These are phyloP conservation scores for Ramularia endophylla DNA, from an alignment of 2,329 filamentous ascomycete genomes.

Conservation along the genomic window DNA sequence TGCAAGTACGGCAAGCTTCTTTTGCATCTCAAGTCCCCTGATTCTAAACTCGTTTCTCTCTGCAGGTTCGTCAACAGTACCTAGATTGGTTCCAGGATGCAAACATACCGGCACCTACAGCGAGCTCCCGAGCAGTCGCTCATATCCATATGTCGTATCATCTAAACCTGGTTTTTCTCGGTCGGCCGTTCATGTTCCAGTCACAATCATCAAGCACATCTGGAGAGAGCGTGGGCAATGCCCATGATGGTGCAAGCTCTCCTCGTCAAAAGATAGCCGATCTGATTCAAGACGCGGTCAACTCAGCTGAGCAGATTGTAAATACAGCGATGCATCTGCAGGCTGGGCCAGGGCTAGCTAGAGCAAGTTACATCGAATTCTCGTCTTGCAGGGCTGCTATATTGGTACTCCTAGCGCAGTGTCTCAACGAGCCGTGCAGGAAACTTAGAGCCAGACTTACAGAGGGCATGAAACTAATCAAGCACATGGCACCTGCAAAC, in stretches of 20 bases:
- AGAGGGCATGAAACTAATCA: constrained; percentile 28
- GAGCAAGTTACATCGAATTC: constrained; percentile 33
- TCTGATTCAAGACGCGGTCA: constrained; percentile 25
- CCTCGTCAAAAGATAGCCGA: background rate
- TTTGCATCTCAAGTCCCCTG: too few species aligned
- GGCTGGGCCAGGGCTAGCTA: constrained; percentile 25
- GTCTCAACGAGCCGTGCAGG: constrained; percentile 20
- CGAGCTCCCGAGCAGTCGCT: constrained; percentile 7
- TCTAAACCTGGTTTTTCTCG: constrained; percentile 13
- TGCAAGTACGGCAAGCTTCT: constrained; percentile 7
- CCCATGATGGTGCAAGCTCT: too few species aligned
- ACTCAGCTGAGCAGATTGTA: constrained; percentile 26
- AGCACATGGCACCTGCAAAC: constrained; percentile 28
- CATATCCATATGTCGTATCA: constrained; percentile 12
- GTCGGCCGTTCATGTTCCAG: constrained; percentile 14
- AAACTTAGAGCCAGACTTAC: constrained; percentile 19
- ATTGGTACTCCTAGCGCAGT: constrained; percentile 32
- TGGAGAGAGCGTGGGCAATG: too few species aligned
- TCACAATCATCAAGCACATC: too few species aligned
- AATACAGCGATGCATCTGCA: constrained; percentile 23
- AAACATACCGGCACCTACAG: constrained; percentile 3
- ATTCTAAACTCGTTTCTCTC: too few species aligned
- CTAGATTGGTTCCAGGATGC: constrained; percentile 10
- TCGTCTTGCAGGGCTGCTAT: constrained; percentile 33
- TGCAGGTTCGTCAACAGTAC: constrained; percentile 9